Base-by-base conservation (phyloP, 2,329 filamentous ascomycete genomes). In the Colletotrichum scovillei region DNA sequence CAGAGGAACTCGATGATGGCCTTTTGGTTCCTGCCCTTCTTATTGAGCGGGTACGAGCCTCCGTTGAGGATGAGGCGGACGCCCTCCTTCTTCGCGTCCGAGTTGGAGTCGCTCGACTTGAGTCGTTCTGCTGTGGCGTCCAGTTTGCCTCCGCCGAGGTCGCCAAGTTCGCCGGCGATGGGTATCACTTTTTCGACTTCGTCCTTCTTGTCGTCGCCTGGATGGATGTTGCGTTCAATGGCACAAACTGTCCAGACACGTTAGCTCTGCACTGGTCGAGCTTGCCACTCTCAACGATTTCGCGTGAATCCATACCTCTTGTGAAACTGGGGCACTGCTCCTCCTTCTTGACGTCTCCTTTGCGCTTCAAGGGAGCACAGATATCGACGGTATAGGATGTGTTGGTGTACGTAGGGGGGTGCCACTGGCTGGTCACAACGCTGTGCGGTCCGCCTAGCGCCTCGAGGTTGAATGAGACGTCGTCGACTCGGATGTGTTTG, bases 1-100 rank as follows among this genome's bases (percentile, higher is more conserved):
- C 97, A 99, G 24, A 95, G 81, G 77, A 98, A 95, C 78, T 97
- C 94, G 67, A 98, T 90, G 11, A 97, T 88, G 4, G 95, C 94
- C 78, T 91, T 92, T 81, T 97, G 93, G 73, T 90, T 85, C 32
- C 84, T 84, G 67, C 87, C 86, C 62, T 87, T 85, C 66, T 88
- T 86, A 1, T 91, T 92, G 8, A 88, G 79, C 12, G 83, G 84
- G 74, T 88, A 86, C 58, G 84, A 86, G 16, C 90, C 90, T n/a
- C 91, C 91, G 71, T 87, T 85, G 63, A 98, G 81, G 74, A 92
- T 90, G 1, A 97, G 81, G 19, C 91, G 88, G 12, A 98, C 78
- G 1, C 96, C 95, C 77, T 97, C 91, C 74, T 90, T 91, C 26
- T 90, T 86, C 4, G 89, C 84, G 79, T 96, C 93, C 2, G 88